Percentiles rank a stretch among this genome's conserved stretches.
phyloP scores from a whole-genome alignment of 371 early-diverging fungal genomes.

The Umbelopsis sp. region DNA sequence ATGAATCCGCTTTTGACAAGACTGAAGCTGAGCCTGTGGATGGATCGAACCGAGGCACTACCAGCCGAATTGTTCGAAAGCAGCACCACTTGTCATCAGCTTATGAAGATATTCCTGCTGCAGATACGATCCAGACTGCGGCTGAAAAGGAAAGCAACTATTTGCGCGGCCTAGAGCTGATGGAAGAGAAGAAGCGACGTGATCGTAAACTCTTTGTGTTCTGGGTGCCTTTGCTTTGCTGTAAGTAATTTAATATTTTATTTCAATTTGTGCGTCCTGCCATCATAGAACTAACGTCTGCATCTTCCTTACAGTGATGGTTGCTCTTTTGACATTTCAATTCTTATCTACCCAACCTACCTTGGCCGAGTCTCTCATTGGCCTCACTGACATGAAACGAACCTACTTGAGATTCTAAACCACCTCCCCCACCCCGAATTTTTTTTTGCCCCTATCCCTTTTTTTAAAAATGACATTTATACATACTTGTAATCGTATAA shows the following conservation, averaged over 20 bases:
- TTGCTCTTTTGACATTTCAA: slow-evolving; percentile 44
- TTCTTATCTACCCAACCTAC: slow-evolving; percentile 36
- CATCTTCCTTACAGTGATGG: slow-evolving; percentile 37
- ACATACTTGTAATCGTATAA: slow-evolving; percentile 6
- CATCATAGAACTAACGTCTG: neutral
- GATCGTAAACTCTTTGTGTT: slow-evolving; percentile 47
- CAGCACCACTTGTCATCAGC: slow-evolving; percentile 12
- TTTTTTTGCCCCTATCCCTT: neutral
- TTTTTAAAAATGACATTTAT: neutral
- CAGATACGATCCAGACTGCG: neutral
- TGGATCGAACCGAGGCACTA: neutral
- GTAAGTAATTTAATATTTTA: slow-evolving; percentile 32
- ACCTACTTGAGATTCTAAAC: slow-evolving; percentile 29
- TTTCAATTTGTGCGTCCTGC: no score
- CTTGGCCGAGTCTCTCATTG: slow-evolving; percentile 29
- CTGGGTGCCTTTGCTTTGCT: slow-evolving; percentile 52
- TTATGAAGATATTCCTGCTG: neutral
- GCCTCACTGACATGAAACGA: slow-evolving; percentile 33
- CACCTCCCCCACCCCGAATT: neutral
- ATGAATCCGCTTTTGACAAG: neutral
- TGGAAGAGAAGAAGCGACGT: slow-evolving; percentile 36
- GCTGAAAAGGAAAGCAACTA: neutral
- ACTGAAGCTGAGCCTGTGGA: neutral
- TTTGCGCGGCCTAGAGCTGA: slow-evolving; percentile 18
- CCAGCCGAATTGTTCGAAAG: neutral